These are phyloP conservation scores for Sporothrix inflata DNA, from an alignment of 2,329 filamentous ascomycete species.

Conservation along the genomic window DNA sequence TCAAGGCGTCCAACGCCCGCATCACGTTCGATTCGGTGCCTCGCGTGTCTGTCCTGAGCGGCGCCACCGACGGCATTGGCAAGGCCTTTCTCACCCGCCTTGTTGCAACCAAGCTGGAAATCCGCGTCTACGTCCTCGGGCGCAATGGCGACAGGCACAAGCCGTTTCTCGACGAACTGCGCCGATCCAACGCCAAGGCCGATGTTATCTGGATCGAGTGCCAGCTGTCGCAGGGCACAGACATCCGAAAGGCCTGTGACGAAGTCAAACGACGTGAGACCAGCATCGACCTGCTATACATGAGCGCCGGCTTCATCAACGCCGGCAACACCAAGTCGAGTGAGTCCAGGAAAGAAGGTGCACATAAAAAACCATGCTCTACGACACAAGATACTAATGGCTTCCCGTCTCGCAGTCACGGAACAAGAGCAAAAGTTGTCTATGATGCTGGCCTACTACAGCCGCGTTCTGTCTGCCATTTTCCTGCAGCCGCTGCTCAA, in stretches of 20 bases:
- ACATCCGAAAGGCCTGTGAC: neutral
- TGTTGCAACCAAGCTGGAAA: constrained; percentile 14
- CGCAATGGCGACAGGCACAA: constrained; percentile 24
- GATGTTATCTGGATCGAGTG: constrained; percentile 22
- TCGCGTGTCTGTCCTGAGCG: constrained; percentile 2
- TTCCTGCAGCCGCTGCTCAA: constrained; percentile 19
- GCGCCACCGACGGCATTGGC: constrained; percentile 23
- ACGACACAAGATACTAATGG: neutral
- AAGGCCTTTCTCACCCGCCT: constrained; percentile 21
- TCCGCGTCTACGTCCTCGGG: constrained; percentile 16
- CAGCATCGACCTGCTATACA: constrained; percentile 21
- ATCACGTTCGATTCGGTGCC: constrained; percentile 7
- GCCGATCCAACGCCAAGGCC: neutral
- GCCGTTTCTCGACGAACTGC: constrained; percentile 17
- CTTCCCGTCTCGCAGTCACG: neutral
- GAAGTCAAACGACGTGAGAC: constrained; percentile 1
- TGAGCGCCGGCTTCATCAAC: constrained; percentile 23
- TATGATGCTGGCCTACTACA: constrained; percentile 18
- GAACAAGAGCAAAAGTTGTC: neutral
- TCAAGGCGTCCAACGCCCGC: constrained; percentile 25
- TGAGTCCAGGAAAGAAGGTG: neutral
- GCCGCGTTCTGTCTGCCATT: neutral
- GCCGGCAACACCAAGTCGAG: neutral
- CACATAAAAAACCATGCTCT: neutral
- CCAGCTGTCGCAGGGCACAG: constrained; percentile 10